Evolutionary conservation across 108 stramenopile species (phyloP), one percentile per base, ranked within the genome.

Genomic region (Skeletonema tropicum): DNA sequence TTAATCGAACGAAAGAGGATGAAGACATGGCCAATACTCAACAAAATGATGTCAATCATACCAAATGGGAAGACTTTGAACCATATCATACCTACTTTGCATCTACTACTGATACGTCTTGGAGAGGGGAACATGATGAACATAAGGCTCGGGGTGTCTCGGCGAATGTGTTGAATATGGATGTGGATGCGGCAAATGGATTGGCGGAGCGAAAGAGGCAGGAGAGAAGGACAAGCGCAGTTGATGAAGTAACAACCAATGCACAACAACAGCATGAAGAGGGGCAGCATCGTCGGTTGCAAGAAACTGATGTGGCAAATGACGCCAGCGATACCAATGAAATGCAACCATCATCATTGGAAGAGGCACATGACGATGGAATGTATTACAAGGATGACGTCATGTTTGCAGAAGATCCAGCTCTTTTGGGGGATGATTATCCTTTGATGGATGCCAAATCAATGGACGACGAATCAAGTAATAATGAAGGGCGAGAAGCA

Each of bases 21-120:
- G 66, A 80, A 32, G 72, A 72, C 39, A 76, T 85, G 62, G 52
- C 61, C 70, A 86, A 45, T 71, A 71, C 12, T 60, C 45, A 25
- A 71, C 45, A 25, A 71, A 85, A 26, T 41, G 21, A 11, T 62
- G 76, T 33, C 70, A 67, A 33, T 58, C 33, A 35, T 46, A 71
- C 55, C 12, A 66, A 73, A 42, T 82, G 87, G 57, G 80, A 85
- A 52, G 77, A 86, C 19, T 75, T 89, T 71, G 90, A 93, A 73
- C 90, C 93, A 5, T 94, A 92, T 73, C 90, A 94, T 66, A 85
- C 90, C 10, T 89, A 89, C 65, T 94, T 94, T 79, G 93, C 90
- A 31, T 82, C 82, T 25, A 64, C 74, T 42, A 66, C 65, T 6
- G 72, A 70, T 36, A 60, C 62, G 6, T 57, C 60, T 6, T 83